Evolutionary conservation across 352 stramenopile genomes (phyloP).

Genomic region (Globisporangium emineosum): DNA sequence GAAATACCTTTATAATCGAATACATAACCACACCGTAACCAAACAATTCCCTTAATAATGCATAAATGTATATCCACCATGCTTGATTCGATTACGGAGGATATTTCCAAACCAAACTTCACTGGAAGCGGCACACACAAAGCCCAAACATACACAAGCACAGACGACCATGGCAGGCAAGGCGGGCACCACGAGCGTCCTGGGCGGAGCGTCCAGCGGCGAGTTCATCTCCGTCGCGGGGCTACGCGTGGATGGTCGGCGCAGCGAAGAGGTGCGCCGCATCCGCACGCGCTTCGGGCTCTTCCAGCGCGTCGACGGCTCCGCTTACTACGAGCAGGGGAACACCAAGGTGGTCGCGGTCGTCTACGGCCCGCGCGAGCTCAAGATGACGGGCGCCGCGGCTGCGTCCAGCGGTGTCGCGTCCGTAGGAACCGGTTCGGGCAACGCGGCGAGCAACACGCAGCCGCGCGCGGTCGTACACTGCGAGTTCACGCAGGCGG

Average conservation of each 20-base stretch:
- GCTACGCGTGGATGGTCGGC: slow-evolving; percentile 80
- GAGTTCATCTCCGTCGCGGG: slow-evolving; percentile 85
- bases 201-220: slow-evolving; percentile 47
- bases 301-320: slow-evolving; percentile 85
- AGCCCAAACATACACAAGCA: neutral
- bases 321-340: slow-evolving; percentile 84
- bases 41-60: too few species aligned
- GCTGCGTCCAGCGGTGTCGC: slow-evolving; percentile 32
- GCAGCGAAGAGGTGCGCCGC: slow-evolving; percentile 80
- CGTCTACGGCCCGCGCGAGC: slow-evolving; percentile 84
- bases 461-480: slow-evolving; percentile 69
- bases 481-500: slow-evolving; percentile 87
- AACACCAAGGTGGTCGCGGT: slow-evolving; percentile 89
- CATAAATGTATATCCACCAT: too few species aligned
- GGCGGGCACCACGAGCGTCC: slow-evolving; percentile 54
- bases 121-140: neutral
- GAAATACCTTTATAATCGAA: too few species aligned
- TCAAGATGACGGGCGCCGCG: slow-evolving; percentile 39
- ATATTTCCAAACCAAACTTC: neutral
- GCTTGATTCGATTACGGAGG: neutral
- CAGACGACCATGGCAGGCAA: slow-evolving; percentile 44
- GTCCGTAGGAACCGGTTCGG: slow-evolving; percentile 53
- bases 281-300: slow-evolving; percentile 82
- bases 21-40: too few species aligned
- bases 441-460: slow-evolving; percentile 63